Evolutionary conservation across 2,329 filamentous ascomycete species (phyloP).

Genomic region (Hortaea werneckii): DNA sequence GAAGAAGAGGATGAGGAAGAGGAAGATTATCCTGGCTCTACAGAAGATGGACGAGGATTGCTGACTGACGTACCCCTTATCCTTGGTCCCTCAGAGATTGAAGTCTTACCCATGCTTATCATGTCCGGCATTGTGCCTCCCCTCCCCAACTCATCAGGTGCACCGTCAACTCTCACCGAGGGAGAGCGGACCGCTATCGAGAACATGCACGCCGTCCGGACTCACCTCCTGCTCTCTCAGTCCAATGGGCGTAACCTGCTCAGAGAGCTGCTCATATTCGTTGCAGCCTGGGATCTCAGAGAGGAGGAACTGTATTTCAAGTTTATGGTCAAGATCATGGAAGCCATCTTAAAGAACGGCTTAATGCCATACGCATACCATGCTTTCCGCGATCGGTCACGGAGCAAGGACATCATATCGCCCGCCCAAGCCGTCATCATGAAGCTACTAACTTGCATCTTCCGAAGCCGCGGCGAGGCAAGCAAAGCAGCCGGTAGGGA

Average conservation of each 20-base stretch:
- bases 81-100: conserved; percentile 86
- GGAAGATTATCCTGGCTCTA: conserved; percentile 54
- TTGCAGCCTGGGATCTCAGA: conserved; percentile 91
- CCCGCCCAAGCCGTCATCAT: conserved; percentile 89
- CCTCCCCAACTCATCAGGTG: conserved; percentile 42
- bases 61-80: conserved; percentile 92
- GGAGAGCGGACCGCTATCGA: conserved; percentile 49
- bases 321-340: conserved; percentile 90
- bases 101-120: conserved; percentile 93
- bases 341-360: conserved; percentile 80
- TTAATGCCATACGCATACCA: conserved; percentile 89
- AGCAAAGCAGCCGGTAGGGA: conserved; percentile 1
- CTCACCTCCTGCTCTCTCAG: conserved; percentile 78
- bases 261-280: conserved; percentile 86
- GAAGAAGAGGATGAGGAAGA: conserved; percentile 63
- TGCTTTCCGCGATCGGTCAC: conserved; percentile 61
- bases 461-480: conserved; percentile 48
- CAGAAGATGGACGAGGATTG: conserved; percentile 66
- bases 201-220: conserved; percentile 82
- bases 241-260: conserved; percentile 85
- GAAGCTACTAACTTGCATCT: conserved; percentile 82
- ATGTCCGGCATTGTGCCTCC: conserved; percentile 87
- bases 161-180: conserved; percentile 33
- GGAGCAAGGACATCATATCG: conserved; percentile 86
- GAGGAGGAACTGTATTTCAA: conserved; percentile 93